These are phyloP conservation scores for Xylaria sp. DNA, from an alignment of 2,329 filamentous ascomycete genomes.

Conservation along the genomic window DNA sequence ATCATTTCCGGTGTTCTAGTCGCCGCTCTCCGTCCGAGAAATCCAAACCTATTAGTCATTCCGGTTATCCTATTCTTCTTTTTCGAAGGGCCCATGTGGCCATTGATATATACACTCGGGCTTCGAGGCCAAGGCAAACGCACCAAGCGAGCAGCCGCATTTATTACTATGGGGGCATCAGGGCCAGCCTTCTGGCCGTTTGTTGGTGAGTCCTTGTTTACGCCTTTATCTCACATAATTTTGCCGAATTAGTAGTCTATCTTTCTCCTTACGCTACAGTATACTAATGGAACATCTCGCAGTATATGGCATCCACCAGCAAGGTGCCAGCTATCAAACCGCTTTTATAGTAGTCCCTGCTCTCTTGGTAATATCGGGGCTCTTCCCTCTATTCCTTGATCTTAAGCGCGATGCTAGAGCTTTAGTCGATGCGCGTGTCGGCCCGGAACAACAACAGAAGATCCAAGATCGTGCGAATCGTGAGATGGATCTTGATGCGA, in stretches of 20 bases:
- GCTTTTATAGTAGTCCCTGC: constrained; percentile 72
- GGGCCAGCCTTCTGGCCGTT: constrained; percentile 81
- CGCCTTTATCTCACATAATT: neutral
- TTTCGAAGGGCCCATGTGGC: constrained; percentile 85
- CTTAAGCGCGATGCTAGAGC: constrained; percentile 58
- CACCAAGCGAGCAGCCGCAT: constrained; percentile 81
- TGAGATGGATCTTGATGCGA: constrained; percentile 56
- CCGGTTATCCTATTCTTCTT: constrained; percentile 79
- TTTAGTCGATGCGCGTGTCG: constrained; percentile 56
- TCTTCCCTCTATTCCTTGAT: constrained; percentile 62
- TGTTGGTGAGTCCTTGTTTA: constrained; percentile 53
- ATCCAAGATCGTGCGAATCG: constrained; percentile 54
- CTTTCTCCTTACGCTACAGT: neutral
- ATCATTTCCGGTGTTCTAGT: constrained; percentile 65
- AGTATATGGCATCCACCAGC: constrained; percentile 71
- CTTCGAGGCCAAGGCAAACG: constrained; percentile 82
- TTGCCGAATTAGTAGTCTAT: neutral
- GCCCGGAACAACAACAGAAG: constrained; percentile 48
- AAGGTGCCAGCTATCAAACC: constrained; percentile 68
- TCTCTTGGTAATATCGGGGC: constrained; percentile 58
- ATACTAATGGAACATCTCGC: constrained; percentile 17
- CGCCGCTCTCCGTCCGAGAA: constrained; percentile 56
- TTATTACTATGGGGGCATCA: constrained; percentile 78
- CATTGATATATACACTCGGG: constrained; percentile 81
- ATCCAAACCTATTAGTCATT: constrained; percentile 63